These are phyloP conservation scores for Arabidopsis thaliana DNA, from an alignment of 345 rosid species.

Conservation along the genomic window DNA sequence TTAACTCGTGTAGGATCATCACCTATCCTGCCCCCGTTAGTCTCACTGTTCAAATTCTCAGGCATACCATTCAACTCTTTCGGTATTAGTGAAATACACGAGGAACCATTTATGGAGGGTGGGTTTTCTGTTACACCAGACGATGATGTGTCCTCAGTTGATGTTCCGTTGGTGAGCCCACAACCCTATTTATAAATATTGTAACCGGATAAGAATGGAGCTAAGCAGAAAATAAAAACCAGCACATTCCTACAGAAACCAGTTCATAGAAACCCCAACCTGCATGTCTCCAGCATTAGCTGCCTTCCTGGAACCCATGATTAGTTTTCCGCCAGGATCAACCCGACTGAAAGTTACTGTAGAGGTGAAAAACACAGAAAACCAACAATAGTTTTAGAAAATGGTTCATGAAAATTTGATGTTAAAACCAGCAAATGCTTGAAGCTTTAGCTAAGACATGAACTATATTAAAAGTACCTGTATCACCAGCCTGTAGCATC, in stretches of 20 bases:
- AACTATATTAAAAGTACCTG: slow-evolving; percentile 53
- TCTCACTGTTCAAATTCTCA: slow-evolving; percentile 53
- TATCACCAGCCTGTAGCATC: slow-evolving; percentile 91
- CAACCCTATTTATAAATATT: slow-evolving; percentile 52
- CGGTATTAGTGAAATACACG: slow-evolving; percentile 48
- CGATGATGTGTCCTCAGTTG: slow-evolving; percentile 56
- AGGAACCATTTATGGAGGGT: slow-evolving; percentile 49
- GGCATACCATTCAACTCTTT: slow-evolving; percentile 50
- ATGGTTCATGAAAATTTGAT: background rate
- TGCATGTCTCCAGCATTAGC: slow-evolving; percentile 54
- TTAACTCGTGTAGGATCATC: slow-evolving; percentile 47
- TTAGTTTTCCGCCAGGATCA: slow-evolving; percentile 81
- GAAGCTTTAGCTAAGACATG: slow-evolving; percentile 25
- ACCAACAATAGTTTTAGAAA: slow-evolving; percentile 6
- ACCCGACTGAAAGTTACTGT: slow-evolving; percentile 85
- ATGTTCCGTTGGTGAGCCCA: slow-evolving; percentile 48
- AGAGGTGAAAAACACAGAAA: slow-evolving; percentile 20
- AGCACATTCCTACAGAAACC: background rate
- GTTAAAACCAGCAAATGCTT: background rate
- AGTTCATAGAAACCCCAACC: slow-evolving; percentile 51
- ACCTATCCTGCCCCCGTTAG: slow-evolving; percentile 47
- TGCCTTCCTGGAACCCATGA: slow-evolving; percentile 83
- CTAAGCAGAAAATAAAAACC: background rate
- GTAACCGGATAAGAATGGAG: slow-evolving; percentile 2
- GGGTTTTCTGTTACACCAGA: slow-evolving; percentile 57